phyloP scores from a whole-genome alignment of 2,329 filamentous ascomycete genomes.

The Dendryphion nanum region DNA sequence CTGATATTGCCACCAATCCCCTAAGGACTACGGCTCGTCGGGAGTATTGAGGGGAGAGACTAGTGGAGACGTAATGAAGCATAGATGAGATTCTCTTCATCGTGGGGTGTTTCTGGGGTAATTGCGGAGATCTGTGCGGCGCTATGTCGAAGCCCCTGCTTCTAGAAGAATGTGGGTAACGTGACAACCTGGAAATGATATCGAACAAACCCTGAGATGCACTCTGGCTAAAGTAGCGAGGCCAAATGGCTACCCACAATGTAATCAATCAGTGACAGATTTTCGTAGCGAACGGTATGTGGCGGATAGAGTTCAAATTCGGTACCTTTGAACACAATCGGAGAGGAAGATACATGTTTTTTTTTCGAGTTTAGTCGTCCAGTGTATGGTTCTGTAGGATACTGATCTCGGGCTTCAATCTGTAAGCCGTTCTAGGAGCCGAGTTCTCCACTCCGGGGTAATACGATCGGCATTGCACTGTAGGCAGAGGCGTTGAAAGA shows the following conservation, averaged over 20 bases:
- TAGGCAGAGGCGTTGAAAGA: not conserved
- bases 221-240: conserved; percentile 19
- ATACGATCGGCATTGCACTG: no score
- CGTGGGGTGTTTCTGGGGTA: conserved; percentile 36
- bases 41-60: conserved; percentile 16
- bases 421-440: no score
- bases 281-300: no score
- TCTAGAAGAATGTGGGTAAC: conserved; percentile 21
- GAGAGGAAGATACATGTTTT: no score
- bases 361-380: no score
- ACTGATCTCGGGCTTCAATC: no score
- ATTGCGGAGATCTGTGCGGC: conserved; percentile 29
- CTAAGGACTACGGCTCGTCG: conserved; percentile 29
- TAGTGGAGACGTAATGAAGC: conserved; percentile 28
- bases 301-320: no score
- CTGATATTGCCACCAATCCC: conserved; percentile 23
- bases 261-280: conserved; percentile 14
- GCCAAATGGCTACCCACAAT: conserved; percentile 10
- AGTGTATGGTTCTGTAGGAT: no score
- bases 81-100: conserved; percentile 32
- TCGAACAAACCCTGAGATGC: conserved; percentile 9
- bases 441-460: no score
- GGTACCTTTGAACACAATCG: no score
- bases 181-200: conserved; percentile 13
- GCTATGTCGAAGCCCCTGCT: conserved; percentile 19